Evolutionary conservation across 2,329 filamentous ascomycete species (phyloP).

Genomic region (Pleomassaria siparia): DNA sequence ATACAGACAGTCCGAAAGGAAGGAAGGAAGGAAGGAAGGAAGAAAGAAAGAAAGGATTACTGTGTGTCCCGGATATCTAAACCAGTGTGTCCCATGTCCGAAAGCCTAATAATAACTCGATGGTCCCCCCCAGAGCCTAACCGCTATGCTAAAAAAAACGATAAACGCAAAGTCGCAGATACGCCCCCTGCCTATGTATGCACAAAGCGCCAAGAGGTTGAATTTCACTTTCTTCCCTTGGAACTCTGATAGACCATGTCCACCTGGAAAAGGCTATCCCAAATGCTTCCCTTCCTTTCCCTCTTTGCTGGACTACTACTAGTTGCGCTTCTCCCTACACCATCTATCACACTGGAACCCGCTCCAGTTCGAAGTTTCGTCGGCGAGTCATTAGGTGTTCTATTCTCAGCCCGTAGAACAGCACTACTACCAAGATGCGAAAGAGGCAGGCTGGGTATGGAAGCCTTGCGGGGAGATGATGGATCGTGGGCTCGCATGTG

Average conservation of each 20-base stretch:
- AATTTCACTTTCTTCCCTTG: conserved; percentile 32
- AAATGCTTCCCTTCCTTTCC: conserved; percentile 36
- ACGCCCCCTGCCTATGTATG: background rate
- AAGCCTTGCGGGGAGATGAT: conserved; percentile 21
- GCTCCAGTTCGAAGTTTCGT: conserved; percentile 15
- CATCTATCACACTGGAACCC: conserved; percentile 19
- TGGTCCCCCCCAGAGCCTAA: too few species aligned
- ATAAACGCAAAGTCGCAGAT: background rate
- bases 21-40: too few species aligned
- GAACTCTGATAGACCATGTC: conserved; percentile 44
- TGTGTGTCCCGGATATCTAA: too few species aligned
- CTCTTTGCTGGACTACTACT: conserved; percentile 22
- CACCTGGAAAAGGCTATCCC: conserved; percentile 44
- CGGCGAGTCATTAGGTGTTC: conserved; percentile 6
- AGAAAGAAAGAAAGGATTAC: too few species aligned
- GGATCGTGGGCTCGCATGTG: conserved; percentile 9
- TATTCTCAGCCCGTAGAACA: background rate
- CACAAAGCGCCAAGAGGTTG: background rate
- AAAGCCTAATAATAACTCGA: too few species aligned
- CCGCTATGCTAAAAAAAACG: background rate
- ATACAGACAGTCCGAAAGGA: too few species aligned
- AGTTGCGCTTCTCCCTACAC: conserved; percentile 15
- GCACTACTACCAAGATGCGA: conserved; percentile 5
- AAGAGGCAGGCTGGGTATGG: conserved; percentile 13
- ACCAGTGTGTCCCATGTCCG: too few species aligned